Base-by-base conservation (phyloP, 176 grass and related monocot species). In the Oropetium thomaeum region DNA sequence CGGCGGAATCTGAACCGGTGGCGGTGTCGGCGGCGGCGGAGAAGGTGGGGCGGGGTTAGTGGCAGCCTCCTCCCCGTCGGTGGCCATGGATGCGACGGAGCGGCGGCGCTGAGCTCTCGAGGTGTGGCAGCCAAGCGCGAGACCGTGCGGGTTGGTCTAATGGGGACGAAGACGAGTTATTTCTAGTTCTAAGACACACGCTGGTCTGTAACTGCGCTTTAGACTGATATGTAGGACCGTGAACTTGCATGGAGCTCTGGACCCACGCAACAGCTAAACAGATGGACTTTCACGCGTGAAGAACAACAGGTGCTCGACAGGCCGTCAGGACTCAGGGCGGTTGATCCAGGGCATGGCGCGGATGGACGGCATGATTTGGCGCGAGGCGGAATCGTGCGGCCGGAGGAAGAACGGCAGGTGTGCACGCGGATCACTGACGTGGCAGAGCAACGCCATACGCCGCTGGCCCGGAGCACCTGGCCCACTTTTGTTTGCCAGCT, bases 401-500 rank as follows among this genome's bases (percentile, higher is more conserved):
- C 20, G 4, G 1, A 20, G 30, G 79, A 3, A 64, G 8, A 0
- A 0, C 15, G 6, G 26, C 31, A 32, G 20, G 69, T 10, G 23
- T 39, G 62, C 77, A 66, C 78, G 65, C 81, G 83, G 92, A 96
- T 96, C 68, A 77, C 16, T 89, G 89, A 89, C 83, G 83, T 96
- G 92, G 85, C 12, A 7, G 5, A 28, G 49, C 66, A 52, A 58
- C 45, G n/a, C 69, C 51, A 14, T 20, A 20, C 79, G 32, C 55
- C 7, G 44, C 54, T 10, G 67, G 60, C 80, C 71, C 1, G 2
- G 40, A 10, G 8, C 6, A 7, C 40, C n/a, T n/a, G n/a, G 7
- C 40, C 2, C 34, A 37, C 34, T 37, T 37, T 6, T 6, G 35
- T 37, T 1, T 37, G 35, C 35, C 35, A 3, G 5, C 7, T 37